Conservation (phyloP, 148 eudicot genomes). For the Agrostemma githago region DNA sequence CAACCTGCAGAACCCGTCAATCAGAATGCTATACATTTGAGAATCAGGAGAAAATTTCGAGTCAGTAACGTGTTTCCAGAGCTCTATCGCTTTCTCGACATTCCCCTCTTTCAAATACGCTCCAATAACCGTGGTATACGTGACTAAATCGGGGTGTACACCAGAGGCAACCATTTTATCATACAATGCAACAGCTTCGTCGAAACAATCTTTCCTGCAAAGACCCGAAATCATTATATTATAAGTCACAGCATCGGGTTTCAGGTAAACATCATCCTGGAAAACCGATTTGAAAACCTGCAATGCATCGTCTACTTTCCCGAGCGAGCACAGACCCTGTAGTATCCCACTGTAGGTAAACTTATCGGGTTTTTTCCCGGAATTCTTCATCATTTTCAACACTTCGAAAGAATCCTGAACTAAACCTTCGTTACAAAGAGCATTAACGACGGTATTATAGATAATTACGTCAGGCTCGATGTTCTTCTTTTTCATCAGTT, state of each 20-base stretch:
- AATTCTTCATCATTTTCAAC: slow-evolving; percentile 50
- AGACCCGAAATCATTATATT: slow-evolving; percentile 52
- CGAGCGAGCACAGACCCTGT: slow-evolving; percentile 48
- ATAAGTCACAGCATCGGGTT: slow-evolving; percentile 41
- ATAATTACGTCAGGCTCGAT: slow-evolving; percentile 38
- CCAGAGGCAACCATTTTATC: slow-evolving; percentile 39
- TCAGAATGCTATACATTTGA: slow-evolving; percentile 40
- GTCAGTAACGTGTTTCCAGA: slow-evolving; percentile 49
- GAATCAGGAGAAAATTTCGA: slow-evolving; percentile 38
- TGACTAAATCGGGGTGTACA: slow-evolving; percentile 25
- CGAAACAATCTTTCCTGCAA: slow-evolving; percentile 47
- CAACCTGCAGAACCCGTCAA: slow-evolving; percentile 68
- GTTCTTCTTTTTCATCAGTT: slow-evolving; percentile 55
- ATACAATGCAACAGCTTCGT: slow-evolving; percentile 40
- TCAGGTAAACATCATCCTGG: slow-evolving; percentile 28
- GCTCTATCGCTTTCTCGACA: slow-evolving; percentile 40
- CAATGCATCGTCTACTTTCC: slow-evolving; percentile 51
- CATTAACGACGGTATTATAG: slow-evolving; percentile 48
- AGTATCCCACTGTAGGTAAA: slow-evolving; percentile 43
- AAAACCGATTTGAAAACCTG: slow-evolving; percentile 37
- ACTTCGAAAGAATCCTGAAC: slow-evolving; percentile 42
- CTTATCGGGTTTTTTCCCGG: slow-evolving; percentile 43
- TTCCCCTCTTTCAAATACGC: slow-evolving; percentile 45
- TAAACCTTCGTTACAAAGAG: slow-evolving; percentile 47
- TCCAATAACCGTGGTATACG: slow-evolving; percentile 44